Evolutionary conservation across 768 basidiomycete species (phyloP), one percentile per base, ranked within the genome.

Genomic region (Russula olivacea): DNA sequence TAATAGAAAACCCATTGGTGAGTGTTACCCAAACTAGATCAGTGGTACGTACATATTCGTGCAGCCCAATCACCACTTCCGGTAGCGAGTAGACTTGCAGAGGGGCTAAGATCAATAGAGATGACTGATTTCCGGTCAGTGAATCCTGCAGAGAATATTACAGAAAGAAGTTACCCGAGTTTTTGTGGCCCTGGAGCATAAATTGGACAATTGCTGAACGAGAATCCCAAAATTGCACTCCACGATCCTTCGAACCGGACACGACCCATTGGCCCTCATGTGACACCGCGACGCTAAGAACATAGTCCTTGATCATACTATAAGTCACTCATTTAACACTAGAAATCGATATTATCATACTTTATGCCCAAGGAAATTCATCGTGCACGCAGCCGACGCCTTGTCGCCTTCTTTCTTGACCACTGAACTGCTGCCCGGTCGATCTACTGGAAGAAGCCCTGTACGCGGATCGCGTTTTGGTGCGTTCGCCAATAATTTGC

Each of bases 191-290:
- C 72, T 98, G 95, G 36, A 99, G 79, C 89, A 96, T 93, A 70
- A 91, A 88, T 73, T 98, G 95, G 69, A 93, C 88, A 47, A 85
- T 82, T 45, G 84, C 87, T 14, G 81, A 81, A 66, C 83, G 80
- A 57, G 91, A 84, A 71, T 95, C 91, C 87, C 91, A 93, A 72
- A 96, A 93, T 73, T 95, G 92, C 59, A 99, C 94, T 0, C 93
- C 89, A 14, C 97, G 89, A 73, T 99, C 97, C 76, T 98, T 98
- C 40, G 86, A 88, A 56, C 97, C 96, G 12, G 92, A 94, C 12
- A 97, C 95, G 68, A 98, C 88, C 91, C 93, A 89, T 67, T 91
- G 85, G 4, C 91, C 92, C 74, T 98, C 95, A 66, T 93, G 89
- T 51, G 91, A 93, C 53, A 94, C 91, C 21, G 85, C 85, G 51